These are phyloP conservation scores for Achaetomiella virescens DNA, from an alignment of 495 filamentous ascomycete species.

Conservation along the genomic window DNA sequence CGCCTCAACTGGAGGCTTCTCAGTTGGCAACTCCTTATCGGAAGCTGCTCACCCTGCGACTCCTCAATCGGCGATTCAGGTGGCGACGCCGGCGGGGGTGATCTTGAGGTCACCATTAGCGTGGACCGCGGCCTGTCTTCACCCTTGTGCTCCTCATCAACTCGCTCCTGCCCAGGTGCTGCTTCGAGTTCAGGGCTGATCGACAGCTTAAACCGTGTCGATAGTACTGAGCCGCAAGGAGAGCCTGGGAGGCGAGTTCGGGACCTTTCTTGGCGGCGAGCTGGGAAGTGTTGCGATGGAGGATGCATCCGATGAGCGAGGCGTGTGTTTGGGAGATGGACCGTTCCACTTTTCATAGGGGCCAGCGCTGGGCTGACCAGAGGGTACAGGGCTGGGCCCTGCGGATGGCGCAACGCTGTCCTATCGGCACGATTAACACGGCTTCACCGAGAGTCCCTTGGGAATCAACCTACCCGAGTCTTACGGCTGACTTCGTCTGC, in stretches of 20 bases:
- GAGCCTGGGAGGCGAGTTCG: conserved; percentile 27
- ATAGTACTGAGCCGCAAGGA: conserved; percentile 30
- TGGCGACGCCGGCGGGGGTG: not conserved
- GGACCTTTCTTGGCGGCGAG: conserved; percentile 21
- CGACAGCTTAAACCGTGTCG: conserved; percentile 15
- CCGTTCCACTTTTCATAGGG: too few species aligned
- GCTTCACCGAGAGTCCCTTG: not conserved
- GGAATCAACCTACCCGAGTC: conserved; percentile 36
- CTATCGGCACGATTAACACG: conserved; percentile 15
- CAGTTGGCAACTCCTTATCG: too few species aligned
- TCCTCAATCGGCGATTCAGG: not conserved
- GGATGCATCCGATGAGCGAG: conserved; percentile 24
- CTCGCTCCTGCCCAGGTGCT: not conserved
- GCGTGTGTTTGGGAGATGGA: conserved; percentile 26
- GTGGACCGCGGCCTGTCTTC: not conserved
- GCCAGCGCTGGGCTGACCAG: too few species aligned
- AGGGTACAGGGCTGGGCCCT: conserved; percentile 19
- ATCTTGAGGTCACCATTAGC: conserved; percentile 8
- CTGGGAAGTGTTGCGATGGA: conserved; percentile 20
- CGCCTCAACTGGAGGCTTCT: too few species aligned
- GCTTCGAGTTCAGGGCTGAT: not conserved
- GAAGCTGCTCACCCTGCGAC: too few species aligned
- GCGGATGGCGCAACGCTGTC: conserved; percentile 16
- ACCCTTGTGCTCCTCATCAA: not conserved
- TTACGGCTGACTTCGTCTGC: conserved; percentile 67